These are phyloP conservation scores for Daldinia decipiens DNA, from an alignment of 495 filamentous ascomycete genomes.

Conservation along the genomic window DNA sequence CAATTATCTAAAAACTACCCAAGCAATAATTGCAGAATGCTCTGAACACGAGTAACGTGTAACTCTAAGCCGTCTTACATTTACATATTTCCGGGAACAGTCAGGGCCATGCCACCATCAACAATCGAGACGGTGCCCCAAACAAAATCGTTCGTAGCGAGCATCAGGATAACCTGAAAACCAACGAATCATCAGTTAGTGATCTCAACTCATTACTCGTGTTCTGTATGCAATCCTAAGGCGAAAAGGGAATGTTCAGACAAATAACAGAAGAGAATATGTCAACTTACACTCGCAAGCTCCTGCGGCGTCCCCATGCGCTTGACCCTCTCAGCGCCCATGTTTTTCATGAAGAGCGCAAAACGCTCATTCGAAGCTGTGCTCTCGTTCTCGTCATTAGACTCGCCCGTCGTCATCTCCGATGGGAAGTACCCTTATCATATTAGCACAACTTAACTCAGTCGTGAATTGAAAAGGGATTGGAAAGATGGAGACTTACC, in stretches of 20 bases:
- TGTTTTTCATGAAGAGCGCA: constrained; percentile 19
- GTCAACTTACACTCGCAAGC: constrained; percentile 40
- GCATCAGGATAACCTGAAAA: constrained; percentile 35
- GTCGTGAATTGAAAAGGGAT: background rate
- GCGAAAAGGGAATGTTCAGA: background rate
- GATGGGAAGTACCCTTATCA: constrained; percentile 66
- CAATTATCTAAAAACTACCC: no score
- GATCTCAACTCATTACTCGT: background rate
- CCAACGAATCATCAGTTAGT: background rate
- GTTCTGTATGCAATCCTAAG: background rate
- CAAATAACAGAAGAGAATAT: background rate
- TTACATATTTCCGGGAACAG: constrained; percentile 22
- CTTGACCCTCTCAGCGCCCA: constrained; percentile 37
- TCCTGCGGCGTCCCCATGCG: constrained; percentile 44
- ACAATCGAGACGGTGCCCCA: constrained; percentile 45
- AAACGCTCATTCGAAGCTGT: constrained; percentile 8
- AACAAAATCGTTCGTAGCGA: constrained; percentile 44
- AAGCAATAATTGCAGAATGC: no score
- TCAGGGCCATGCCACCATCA: constrained; percentile 28
- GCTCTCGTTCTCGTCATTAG: constrained; percentile 64
- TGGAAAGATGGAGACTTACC: constrained; percentile 56
- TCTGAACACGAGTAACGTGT: background rate
- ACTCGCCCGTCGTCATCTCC: constrained; percentile 69
- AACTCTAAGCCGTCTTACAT: background rate
- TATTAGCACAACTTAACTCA: background rate